Base-by-base conservation (phyloP, 108 stramenopile genomes). In the Conticribra guillardii region DNA sequence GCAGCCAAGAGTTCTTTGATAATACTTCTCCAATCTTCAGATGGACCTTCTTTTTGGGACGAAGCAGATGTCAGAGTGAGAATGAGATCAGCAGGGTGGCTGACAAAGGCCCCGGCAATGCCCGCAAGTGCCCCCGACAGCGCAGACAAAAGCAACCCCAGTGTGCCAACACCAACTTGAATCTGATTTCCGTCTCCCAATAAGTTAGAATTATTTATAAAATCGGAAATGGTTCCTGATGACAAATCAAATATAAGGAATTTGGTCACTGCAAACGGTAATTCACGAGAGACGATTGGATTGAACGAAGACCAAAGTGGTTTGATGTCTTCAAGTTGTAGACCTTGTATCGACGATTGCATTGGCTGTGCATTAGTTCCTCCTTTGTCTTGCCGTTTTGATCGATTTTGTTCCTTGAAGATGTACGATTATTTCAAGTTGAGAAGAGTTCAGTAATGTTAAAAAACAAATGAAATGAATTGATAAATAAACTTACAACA, bases 61-160 rank as follows among this genome's bases (percentile, higher is more conserved):
- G 88, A 73, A 1, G 88, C 83, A 33, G 90, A 91, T 31, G 84
- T 86, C 7, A 89, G 74, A 18, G 94, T 96, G 14, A 96, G 77
- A 27, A 96, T 90, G n/a, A 96, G 75, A 81, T 96, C 94, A 7
- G 91, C 91, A 0, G 94, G 94, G 44, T 96, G 94, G 51, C 80
- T 82, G 1, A 96, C 86, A 55, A 91, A 48, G 9, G 90, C 90
- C 19, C 89, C 90, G 9, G 91, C 89, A 11, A 96, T 70, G 2
- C 91, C 94, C 45, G 91, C 91, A 52, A 91, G 31, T 19, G 91
- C 90, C 22, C 94, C 94, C 16, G 90, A 56, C 21, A 89, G 54
- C 15, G 94, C 94, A 4, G 94, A 96, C 4, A 93, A 59, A 9
- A 79, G 51, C 29, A 96, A 61, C 8, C 94, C 94, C 18, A 67